Percentiles rank a stretch among this genome's conserved stretches.
phyloP scores from a whole-genome alignment of 108 stramenopile genomes.

The Nitzschia palea region DNA sequence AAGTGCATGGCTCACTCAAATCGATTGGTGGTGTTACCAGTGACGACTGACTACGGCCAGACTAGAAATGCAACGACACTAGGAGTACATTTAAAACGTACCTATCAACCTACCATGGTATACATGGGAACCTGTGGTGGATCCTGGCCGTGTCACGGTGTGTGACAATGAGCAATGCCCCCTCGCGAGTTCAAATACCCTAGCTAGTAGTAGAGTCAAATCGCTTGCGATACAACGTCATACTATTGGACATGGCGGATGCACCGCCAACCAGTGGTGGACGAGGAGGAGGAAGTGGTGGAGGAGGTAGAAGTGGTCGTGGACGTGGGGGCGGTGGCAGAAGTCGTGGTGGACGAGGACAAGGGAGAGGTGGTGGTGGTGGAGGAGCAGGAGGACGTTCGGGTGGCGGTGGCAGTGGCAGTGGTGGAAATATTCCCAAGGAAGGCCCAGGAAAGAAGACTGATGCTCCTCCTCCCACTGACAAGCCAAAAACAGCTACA shows the following conservation, averaged over 20 bases:
- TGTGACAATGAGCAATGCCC: too few species aligned
- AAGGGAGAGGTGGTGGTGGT: constrained; percentile 17
- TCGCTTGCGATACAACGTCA: too few species aligned
- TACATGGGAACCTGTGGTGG: too few species aligned
- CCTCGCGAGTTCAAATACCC: too few species aligned
- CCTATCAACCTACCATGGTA: too few species aligned
- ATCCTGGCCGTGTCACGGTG: too few species aligned
- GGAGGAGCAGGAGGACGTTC: constrained; percentile 9
- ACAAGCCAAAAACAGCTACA: neutral
- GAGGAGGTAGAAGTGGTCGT: constrained; percentile 7
- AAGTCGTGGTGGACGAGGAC: constrained; percentile 11
- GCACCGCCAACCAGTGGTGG: constrained; percentile 5
- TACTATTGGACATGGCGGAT: constrained; percentile 10
- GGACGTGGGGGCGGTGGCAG: constrained; percentile 7
- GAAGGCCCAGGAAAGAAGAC: neutral
- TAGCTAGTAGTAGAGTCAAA: too few species aligned
- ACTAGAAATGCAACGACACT: too few species aligned
- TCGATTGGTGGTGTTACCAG: too few species aligned
- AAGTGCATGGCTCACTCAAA: too few species aligned
- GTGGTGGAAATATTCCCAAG: constrained; percentile 4
- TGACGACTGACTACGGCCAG: too few species aligned
- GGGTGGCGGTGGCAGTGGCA: constrained; percentile 19
- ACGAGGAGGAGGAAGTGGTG: neutral
- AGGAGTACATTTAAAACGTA: too few species aligned
- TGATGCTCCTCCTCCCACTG: constrained; percentile 3